These are phyloP conservation scores for Inonotus hispidus DNA, from an alignment of 1,284 basidiomycete genomes.

Conservation along the genomic window DNA sequence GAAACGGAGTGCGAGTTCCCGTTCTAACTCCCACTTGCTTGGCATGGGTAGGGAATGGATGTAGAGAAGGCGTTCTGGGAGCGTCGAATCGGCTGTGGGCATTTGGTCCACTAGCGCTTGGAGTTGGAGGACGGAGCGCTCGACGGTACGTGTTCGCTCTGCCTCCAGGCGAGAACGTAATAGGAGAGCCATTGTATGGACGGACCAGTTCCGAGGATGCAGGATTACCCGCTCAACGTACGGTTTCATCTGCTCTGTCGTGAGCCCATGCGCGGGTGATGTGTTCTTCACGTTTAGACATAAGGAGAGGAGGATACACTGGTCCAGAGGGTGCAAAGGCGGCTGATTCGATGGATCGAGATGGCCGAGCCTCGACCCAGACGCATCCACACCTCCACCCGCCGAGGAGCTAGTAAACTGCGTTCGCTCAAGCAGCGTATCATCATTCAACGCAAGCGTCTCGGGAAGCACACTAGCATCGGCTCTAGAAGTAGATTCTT, in stretches of 20 bases:
- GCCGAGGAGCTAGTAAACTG: constrained; percentile 73
- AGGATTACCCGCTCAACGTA: constrained; percentile 83
- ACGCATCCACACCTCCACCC: constrained; percentile 28
- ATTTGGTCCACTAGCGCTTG: constrained; percentile 94
- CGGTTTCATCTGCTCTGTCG: constrained; percentile 84
- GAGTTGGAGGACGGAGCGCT: constrained; percentile 83
- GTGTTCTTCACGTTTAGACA: constrained; percentile 89
- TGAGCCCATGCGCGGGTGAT: constrained; percentile 82
- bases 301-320: constrained; percentile 83
- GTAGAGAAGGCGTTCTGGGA: constrained; percentile 71
- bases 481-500: constrained; percentile 20
- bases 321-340: constrained; percentile 83
- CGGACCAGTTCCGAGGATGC: constrained; percentile 88
- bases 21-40: constrained; percentile 87
- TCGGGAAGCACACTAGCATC: constrained; percentile 53
- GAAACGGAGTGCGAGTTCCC: constrained; percentile 80
- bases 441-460: constrained; percentile 86
- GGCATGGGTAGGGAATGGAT: constrained; percentile 79
- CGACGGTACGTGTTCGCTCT: constrained; percentile 82
- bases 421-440: constrained; percentile 93
- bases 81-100: constrained; percentile 73
- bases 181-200: constrained; percentile 91
- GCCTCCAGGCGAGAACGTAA: constrained; percentile 87
- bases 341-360: constrained; percentile 85
- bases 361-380: constrained; percentile 45